phyloP scores from a whole-genome alignment of 1,139 yeast species.

The Nadsonia commutata region DNA sequence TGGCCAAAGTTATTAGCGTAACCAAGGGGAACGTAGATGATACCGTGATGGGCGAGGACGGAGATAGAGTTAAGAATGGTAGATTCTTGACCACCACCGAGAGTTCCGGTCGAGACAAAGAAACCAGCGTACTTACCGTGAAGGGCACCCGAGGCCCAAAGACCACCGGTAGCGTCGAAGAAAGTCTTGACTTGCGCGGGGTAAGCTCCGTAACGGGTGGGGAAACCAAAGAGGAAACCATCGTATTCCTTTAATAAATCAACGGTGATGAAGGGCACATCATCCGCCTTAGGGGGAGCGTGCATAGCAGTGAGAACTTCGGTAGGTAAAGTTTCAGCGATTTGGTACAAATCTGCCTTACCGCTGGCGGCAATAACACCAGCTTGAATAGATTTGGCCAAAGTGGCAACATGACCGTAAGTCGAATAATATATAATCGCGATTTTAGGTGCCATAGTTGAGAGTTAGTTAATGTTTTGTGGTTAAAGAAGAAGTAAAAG shows the following conservation, averaged over 20 bases:
- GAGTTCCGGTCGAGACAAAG: conserved; percentile 67
- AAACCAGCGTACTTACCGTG: conserved; percentile 65
- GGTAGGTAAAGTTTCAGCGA: conserved; percentile 60
- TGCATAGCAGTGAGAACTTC: conserved; percentile 47
- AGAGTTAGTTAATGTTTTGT: too few species aligned
- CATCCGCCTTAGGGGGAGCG: conserved; percentile 55
- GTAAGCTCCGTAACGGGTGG: conserved; percentile 71
- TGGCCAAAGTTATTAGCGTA: conserved; percentile 48
- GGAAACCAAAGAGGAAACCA: conserved; percentile 66
- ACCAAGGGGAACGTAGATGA: conserved; percentile 69
- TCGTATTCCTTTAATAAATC: conserved; percentile 51
- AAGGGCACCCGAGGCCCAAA: conserved; percentile 67
- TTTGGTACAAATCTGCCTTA: conserved; percentile 48
- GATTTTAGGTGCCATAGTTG: conserved; percentile 34
- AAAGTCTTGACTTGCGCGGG: conserved; percentile 74
- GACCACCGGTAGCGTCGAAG: conserved; percentile 72
- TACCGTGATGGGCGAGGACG: conserved; percentile 63
- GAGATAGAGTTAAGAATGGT: conserved; percentile 55
- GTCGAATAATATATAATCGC: conserved; percentile 69
- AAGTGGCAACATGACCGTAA: conserved; percentile 60
- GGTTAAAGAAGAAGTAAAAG: too few species aligned
- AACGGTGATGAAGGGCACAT: conserved; percentile 49
- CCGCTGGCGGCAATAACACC: conserved; percentile 67
- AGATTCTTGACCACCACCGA: conserved; percentile 75
- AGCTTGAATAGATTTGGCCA: conserved; percentile 54